phyloP scores from a whole-genome alignment of 1,284 basidiomycete genomes.

The Ganoderma lingzhi region DNA sequence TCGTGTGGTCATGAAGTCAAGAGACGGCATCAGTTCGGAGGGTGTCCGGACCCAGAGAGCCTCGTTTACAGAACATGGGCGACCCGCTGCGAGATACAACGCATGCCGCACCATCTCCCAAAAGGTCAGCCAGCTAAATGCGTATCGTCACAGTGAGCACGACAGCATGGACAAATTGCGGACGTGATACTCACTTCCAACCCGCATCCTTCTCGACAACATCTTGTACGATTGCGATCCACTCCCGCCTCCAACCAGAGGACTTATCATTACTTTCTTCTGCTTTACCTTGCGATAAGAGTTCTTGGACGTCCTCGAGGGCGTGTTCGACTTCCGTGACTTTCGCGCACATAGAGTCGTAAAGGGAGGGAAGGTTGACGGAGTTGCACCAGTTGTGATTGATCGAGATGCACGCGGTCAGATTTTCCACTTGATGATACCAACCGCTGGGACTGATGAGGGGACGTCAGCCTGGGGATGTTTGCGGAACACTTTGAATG shows the following conservation, averaged over 20 bases:
- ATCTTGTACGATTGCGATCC: constrained; percentile 42
- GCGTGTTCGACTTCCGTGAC: constrained; percentile 41
- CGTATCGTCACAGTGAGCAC: not conserved
- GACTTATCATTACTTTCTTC: not conserved
- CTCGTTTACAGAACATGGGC: constrained; percentile 1
- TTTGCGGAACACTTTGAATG: not conserved
- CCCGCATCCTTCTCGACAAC: constrained; percentile 45
- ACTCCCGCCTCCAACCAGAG: constrained; percentile 37
- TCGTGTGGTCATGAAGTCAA: constrained; percentile 26
- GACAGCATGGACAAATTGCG: not conserved
- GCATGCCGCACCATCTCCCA: constrained; percentile 42
- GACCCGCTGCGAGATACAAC: constrained; percentile 20
- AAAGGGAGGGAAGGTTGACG: constrained; percentile 41
- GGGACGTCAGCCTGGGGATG: not conserved
- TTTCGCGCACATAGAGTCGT: constrained; percentile 42
- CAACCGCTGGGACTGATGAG: constrained; percentile 40
- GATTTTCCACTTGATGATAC: constrained; percentile 45
- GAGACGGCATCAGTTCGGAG: constrained; percentile 32
- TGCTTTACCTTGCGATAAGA: constrained; percentile 28
- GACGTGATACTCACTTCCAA: constrained; percentile 39
- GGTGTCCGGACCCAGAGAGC: constrained; percentile 35
- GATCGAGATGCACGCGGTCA: constrained; percentile 43
- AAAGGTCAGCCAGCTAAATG: constrained; percentile 41
- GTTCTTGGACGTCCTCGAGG: constrained; percentile 41
- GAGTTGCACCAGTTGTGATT: constrained; percentile 47